Base-by-base conservation (phyloP, 805 yeast genomes). In the Lachancea waltii region DNA sequence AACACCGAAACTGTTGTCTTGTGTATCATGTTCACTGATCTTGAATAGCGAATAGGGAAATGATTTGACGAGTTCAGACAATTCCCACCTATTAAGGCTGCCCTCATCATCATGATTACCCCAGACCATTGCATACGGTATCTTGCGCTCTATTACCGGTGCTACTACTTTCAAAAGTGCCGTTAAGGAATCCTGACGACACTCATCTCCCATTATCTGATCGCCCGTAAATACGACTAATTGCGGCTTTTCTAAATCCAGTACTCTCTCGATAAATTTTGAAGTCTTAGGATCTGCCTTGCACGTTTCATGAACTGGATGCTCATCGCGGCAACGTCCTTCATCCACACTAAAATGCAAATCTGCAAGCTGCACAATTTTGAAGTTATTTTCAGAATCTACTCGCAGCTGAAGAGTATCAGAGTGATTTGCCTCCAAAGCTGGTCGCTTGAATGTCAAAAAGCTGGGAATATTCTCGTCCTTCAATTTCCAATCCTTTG, bases 71-170 rank as follows among this genome's bases (percentile, higher is more conserved):
- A 83, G 52, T 3, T 67, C 52, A 76, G 87, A 81, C 29, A 86
- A 52, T 46, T 78, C 75, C 38, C 62, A 55, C 27, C 95, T 70
- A 11, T 66, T 44, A 41, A 86, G 49, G 3, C 79, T 71, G 0
- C 95, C 90, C 62, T 89, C 95, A 53, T 82, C 92, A 58, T 92
- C 98, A 57, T 92, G 98, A 58, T 92, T 92, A 0, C 98, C 98
- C 67, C 90, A 70, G 7, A 80, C 77, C 47, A 83, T 69, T 0
- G 96, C 90, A 67, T 74, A 92, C 3, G 97, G 97, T 7, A 89
- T 81, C 35, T 70, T 60, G 33, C 84, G 64, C 11, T 64, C 51
- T 17, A 89, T 71, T 19, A 85, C 74, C 0, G 95, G 94, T 8
- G 70, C 65, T 7, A 82, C 68, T 0, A 81, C 85, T 55, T 92